A percentile compares a stretch with the other conserved stretches of the same genome.
These are phyloP conservation scores for Croton setiger DNA, from an alignment of 441 rosid species.

Conservation along the genomic window DNA sequence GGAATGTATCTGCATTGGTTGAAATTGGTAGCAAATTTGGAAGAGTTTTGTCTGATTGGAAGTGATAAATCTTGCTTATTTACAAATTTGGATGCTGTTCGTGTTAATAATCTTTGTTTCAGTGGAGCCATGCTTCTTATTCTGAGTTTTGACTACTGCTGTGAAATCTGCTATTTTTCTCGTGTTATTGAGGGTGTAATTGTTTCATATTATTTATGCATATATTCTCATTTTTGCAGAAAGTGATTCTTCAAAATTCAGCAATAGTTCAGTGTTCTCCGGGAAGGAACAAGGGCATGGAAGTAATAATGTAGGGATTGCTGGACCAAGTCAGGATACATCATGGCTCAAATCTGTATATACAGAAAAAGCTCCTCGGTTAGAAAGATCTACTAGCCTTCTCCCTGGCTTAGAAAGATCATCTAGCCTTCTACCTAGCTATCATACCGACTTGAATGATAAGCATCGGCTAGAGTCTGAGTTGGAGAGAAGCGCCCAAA, in stretches of 20 bases:
- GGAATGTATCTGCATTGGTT: too few species aligned
- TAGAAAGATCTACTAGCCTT: constrained; percentile 52
- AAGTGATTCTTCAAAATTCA: constrained; percentile 50
- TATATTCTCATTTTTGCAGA: constrained; percentile 44
- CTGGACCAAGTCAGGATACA: constrained; percentile 55
- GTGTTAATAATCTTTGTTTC: background rate
- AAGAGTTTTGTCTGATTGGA: background rate
- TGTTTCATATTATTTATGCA: background rate
- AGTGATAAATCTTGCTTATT: background rate
- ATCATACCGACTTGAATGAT: constrained; percentile 46
- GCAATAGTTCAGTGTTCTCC: constrained; percentile 26
- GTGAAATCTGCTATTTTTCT: background rate
- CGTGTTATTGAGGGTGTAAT: too few species aligned
- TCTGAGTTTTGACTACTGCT: background rate
- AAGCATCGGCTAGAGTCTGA: constrained; percentile 43
- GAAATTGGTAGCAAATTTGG: too few species aligned
- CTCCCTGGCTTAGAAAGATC: too few species aligned
- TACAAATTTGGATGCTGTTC: background rate
- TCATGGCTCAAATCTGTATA: constrained; percentile 56
- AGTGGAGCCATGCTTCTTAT: background rate
- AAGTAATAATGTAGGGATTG: constrained; percentile 36
- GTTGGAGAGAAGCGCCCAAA: constrained; percentile 40
- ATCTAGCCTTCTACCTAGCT: constrained; percentile 52
- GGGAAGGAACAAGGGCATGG: constrained; percentile 53
- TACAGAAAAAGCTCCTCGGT: constrained; percentile 53